Base-by-base conservation (phyloP, 257 asterid genomes). In the Solanum medicagineum region DNA sequence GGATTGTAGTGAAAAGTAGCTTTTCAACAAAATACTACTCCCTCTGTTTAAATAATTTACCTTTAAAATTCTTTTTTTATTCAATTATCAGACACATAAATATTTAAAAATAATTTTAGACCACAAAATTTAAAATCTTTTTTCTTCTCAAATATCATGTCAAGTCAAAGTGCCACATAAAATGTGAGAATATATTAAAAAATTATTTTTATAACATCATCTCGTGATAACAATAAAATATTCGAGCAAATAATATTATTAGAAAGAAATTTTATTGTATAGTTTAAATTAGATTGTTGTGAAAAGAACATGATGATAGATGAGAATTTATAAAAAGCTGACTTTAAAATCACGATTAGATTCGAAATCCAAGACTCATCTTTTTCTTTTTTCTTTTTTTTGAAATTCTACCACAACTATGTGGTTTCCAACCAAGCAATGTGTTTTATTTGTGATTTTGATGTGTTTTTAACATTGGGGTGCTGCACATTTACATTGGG, bases 331-430 rank as follows among this genome's bases (percentile, higher is more conserved):
- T 36, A 36, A 36, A 32, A 36, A 36, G 42, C 1, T 4, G 42
- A 36, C 8, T 10, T 59, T 10, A 29, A 29, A 6, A 59, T 3
- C 66, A n/a, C 36, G 36, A 32, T 59, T 59, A 59, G 3, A 59
- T 20, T 59, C 0, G 7, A 20, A 59, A 59, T 59, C 20, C 1
- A 9, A 57, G 26, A 2, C 0, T 20, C 32, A 29, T 29, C 32
- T 0, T 0, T 8, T 57, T 57, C 20, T 2, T 29, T 29, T 32
- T 32, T n/a, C n/a, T 2, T 29, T 29, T 29, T 0, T 1, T 1
- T 29, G 36, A 32, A 32, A 32, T 32, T 32, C 36, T 32, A 32
- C 36, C 36, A 2, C 36, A 32, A 2, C 66, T 1, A 7, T 59
- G 66, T 10, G 66, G 11, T 59, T 59, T 59, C 66, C 22, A 5